Base-by-base conservation (phyloP, 345 rosid species). In the Raphanus sativus region DNA sequence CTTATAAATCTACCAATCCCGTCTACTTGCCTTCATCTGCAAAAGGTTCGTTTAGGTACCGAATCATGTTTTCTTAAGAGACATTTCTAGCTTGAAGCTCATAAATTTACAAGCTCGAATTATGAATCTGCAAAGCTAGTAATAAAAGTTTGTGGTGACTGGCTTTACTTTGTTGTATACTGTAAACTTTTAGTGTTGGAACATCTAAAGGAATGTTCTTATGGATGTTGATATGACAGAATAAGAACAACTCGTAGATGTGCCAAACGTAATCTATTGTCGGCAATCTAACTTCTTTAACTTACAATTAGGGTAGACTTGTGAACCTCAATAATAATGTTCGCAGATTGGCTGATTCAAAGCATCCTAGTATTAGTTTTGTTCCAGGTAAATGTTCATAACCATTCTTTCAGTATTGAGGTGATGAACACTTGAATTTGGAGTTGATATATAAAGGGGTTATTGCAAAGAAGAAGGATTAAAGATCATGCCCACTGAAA, bases 81-180 rank as follows among this genome's bases (percentile, higher is more conserved):
- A 17, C 10, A 52, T 52, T 16, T 16, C 59, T 52, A 55, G 60
- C 60, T 55, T 8, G 11, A 55, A 3, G 60, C 1, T 17, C 28
- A 55, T 16, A 55, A 55, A 15, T 52, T 15, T 8, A 90, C 78
- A 90, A 92, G 75, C 98, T 92, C 67, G 88, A 92, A 72, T 78
- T 98, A 91, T 65, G 99, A 92, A 85, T 97, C 98, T 6, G 86
- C 84, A 2, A 91, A 92, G 84, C 99, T 50, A 50, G 55, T 13
- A 45, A 87, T 93, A 11, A 92, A 92, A 75, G 97, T 92, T 69
- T 88, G 78, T 45, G 85, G 98, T 92, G 64, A 15, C 48, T 65
- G 4, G 61, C 61, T 56, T 56, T 56, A 56, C 6, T 24, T 10
- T 56, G 24, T 15, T 52, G 61, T 56, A 21, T 21, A 9, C 29